phyloP scores from a whole-genome alignment of 1,284 basidiomycete genomes.

The Leccinum subrobustum region DNA sequence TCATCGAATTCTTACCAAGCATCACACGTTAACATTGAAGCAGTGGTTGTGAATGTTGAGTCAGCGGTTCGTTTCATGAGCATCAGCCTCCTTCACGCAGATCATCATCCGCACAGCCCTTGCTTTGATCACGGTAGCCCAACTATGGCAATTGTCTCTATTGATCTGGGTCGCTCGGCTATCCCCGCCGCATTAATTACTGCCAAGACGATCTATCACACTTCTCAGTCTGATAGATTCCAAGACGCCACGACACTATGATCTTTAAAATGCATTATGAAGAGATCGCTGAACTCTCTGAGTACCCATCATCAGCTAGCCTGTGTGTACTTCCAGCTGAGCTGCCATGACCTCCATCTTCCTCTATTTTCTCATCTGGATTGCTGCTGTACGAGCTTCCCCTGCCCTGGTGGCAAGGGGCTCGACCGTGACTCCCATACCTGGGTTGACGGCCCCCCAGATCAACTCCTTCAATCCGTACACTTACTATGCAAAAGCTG shows the following conservation, averaged over 20 bases:
- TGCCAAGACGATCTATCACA: not conserved
- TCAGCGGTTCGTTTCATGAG: not conserved
- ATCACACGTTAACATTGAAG: too few species aligned
- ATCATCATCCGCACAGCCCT: not conserved
- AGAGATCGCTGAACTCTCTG: not conserved
- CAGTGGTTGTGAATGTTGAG: too few species aligned
- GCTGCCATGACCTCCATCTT: slow-evolving; percentile 16
- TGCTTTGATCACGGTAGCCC: not conserved
- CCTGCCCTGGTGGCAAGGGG: slow-evolving; percentile 32
- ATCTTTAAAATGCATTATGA: not conserved
- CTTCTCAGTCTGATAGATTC: not conserved
- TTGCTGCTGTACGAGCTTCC: slow-evolving; percentile 18
- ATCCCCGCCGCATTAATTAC: not conserved
- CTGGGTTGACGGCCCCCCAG: slow-evolving; percentile 38
- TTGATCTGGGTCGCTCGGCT: not conserved
- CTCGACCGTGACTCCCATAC: slow-evolving; percentile 32
- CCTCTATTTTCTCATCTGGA: slow-evolving; percentile 13
- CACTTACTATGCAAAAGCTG: slow-evolving; percentile 54
- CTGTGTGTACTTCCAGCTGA: not conserved
- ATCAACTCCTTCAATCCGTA: slow-evolving; percentile 51
- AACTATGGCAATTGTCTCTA: not conserved
- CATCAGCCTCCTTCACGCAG: not conserved
- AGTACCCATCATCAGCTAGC: not conserved
- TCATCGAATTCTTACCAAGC: not conserved
- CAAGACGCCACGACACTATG: not conserved